Percentiles rank a stretch among this genome's conserved stretches.
These are phyloP conservation scores for Collybia nuda DNA, from an alignment of 768 basidiomycete species.

Conservation along the genomic window DNA sequence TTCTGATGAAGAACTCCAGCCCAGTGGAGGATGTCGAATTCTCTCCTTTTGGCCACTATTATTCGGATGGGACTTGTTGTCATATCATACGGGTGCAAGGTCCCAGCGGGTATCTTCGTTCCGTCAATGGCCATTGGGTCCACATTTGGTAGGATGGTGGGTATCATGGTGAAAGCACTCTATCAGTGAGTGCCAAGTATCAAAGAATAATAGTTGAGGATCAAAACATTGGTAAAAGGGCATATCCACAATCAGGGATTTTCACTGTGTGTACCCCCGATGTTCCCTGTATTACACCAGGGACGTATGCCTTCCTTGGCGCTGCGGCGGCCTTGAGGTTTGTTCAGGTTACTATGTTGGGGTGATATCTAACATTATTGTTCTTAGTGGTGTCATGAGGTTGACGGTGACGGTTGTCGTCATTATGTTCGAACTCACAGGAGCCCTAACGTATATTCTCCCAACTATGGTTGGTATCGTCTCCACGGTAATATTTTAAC, in stretches of 20 bases:
- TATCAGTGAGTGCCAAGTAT: constrained; percentile 53
- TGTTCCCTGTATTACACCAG: constrained; percentile 95
- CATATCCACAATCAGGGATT: constrained; percentile 81
- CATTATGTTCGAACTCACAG: constrained; percentile 99
- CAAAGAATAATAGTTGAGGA: too few species aligned
- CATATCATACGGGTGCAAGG: constrained; percentile 93
- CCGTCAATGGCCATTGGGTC: constrained; percentile 99
- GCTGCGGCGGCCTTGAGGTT: constrained; percentile 95
- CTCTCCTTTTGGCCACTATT: constrained; percentile 86
- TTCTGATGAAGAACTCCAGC: constrained; percentile 60
- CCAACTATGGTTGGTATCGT: constrained; percentile 88
- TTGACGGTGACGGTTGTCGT: constrained; percentile 98
- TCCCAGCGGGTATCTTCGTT: constrained; percentile 97
- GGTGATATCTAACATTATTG: neutral
- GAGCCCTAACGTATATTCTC: constrained; percentile 93
- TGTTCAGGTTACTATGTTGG: neutral
- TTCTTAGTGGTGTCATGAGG: constrained; percentile 85
- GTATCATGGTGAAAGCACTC: constrained; percentile 93
- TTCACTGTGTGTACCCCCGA: constrained; percentile 92
- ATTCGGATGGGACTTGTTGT: constrained; percentile 86
- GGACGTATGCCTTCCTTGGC: constrained; percentile 96
- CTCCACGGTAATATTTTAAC: neutral
- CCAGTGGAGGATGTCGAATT: constrained; percentile 96
- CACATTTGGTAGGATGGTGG: constrained; percentile 95
- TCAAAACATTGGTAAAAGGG: constrained; percentile 37